Conservation (phyloP, 257 asterid species). For the Przewalskia tangutica region DNA sequence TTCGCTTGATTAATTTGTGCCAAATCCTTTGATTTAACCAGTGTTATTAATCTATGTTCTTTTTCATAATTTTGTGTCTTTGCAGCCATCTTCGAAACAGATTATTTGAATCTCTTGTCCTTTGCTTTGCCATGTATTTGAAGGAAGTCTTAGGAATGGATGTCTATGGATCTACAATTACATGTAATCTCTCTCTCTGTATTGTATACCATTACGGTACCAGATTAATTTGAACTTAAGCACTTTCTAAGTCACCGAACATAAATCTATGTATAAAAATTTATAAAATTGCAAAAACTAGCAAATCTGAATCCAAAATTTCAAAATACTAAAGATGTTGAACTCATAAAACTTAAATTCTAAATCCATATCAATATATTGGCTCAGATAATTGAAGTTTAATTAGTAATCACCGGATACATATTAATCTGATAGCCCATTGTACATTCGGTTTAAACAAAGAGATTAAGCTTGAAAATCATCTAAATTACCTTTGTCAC, state of each 20-base stretch:
- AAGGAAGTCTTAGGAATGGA: not conserved
- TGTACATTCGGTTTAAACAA: not conserved
- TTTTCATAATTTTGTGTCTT: not conserved
- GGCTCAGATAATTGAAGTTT: not conserved
- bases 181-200: not conserved
- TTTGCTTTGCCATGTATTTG: not conserved
- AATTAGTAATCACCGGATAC: no score
- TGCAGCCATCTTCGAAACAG: not conserved
- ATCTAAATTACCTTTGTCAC: not conserved
- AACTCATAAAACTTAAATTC: no score
- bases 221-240: no score
- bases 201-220: no score
- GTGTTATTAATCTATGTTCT: not conserved
- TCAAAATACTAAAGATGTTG: no score
- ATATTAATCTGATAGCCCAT: not conserved
- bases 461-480: not conserved
- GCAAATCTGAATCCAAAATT: no score
- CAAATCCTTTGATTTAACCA: not conserved
- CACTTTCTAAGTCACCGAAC: no score
- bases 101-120: not conserved
- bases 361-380: no score
- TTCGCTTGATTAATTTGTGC: not conserved
- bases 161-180: not conserved
- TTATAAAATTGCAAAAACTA: no score
- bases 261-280: no score